These are phyloP conservation scores for Ascochyta viciae-villosae DNA, from an alignment of 2,329 filamentous ascomycete genomes.

Conservation along the genomic window DNA sequence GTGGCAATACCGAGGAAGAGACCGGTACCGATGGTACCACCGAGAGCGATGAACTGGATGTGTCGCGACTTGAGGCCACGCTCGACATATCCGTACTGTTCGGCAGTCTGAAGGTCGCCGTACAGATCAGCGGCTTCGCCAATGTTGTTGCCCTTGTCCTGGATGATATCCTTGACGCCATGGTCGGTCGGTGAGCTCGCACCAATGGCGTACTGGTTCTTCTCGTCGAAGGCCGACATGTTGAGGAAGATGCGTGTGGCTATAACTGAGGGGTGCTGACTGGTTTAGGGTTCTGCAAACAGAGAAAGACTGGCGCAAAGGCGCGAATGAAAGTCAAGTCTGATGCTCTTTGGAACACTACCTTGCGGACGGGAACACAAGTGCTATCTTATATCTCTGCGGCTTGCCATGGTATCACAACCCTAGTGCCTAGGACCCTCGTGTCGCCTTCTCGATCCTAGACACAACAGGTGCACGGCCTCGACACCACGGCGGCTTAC, in stretches of 20 bases:
- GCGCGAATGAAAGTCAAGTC: conserved; percentile 27
- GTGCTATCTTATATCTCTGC: conserved; percentile 36
- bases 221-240: conserved; percentile 39
- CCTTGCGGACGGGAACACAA: conserved; percentile 25
- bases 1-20: conserved; percentile 45
- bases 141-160: conserved; percentile 36
- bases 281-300: background rate
- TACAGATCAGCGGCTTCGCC: conserved; percentile 61
- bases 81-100: conserved; percentile 60
- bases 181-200: conserved; percentile 21
- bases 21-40: conserved; percentile 60
- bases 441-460: conserved; percentile 14
- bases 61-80: conserved; percentile 62
- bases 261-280: conserved; percentile 5
- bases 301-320: conserved; percentile 20
- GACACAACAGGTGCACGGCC: conserved; percentile 25
- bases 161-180: conserved; percentile 35
- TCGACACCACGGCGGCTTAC: conserved; percentile 15
- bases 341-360: conserved; percentile 20
- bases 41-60: conserved; percentile 66
- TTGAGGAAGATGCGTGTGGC: conserved; percentile 1
- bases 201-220: conserved; percentile 34
- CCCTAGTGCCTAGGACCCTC: conserved; percentile 23
- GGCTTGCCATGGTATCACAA: conserved; percentile 19
- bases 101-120: conserved; percentile 59